Evolutionary conservation across 225 moss, liverwort and hornwort species (phyloP), one percentile per base, ranked within the genome.

Genomic region (Asterella californica): DNA sequence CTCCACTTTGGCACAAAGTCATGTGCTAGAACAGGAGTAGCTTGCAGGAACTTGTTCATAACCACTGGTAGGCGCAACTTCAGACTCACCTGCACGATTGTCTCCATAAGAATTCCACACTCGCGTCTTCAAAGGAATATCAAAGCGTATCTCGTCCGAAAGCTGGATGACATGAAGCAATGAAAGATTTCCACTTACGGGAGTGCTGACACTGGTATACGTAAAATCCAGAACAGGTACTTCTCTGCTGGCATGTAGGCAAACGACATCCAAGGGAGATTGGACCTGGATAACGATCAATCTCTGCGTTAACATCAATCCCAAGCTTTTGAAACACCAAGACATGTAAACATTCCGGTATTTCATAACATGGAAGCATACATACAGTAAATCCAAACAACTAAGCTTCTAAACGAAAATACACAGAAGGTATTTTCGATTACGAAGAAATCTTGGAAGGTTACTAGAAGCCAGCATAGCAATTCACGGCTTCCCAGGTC

Each of bases 1-100:
- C 86, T 92, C 96, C 96, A 96, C 74, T 88, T 89, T 30, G 86
- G 84, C 77, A 96, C 96, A 84, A 96, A 96, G 67, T 96, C 96
- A 83, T 81, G 90, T 68, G 94, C 88, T 79, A 90, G 84, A 77
- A 94, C 86, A 15, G 90, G 90, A 57, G 90, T 90, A 63, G 90
- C 87, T 90, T 91, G 96, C 81, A 96, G 74, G 70, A 96, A 94
- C 82, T 96, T 96, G 84, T 90, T 92, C 84, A 96, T 76, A 70
- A 89, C 85, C 22, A 88, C 85, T 79, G 96, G 96, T 74, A 96
- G 82, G 59, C 91, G 91, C 72, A 96, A 85, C 74, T 89, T 89
- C 68, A 88, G 87, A 85, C 78, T 91, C 57, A 96, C 94, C 96
- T 96, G 88, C 84, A 82, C 63, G 75, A 81, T 49, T 47, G 76